These are phyloP conservation scores for Monilinia fructicola DNA, from an alignment of 2,329 filamentous ascomycete genomes.

Conservation along the genomic window DNA sequence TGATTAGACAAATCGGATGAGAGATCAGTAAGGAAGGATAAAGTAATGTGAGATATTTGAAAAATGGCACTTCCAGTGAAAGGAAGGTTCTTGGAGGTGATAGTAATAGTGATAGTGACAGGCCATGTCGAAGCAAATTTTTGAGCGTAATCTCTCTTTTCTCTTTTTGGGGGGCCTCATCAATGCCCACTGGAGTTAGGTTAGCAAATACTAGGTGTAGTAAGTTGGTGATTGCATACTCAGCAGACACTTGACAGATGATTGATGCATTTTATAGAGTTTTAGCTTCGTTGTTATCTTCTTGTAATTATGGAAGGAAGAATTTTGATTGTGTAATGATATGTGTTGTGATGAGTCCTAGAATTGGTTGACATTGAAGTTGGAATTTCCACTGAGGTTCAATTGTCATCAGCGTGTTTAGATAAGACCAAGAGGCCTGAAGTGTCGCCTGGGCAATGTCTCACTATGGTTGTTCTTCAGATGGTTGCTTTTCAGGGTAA, in stretches of 20 bases:
- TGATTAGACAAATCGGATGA: background rate
- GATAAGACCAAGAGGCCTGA: too few relatives aligned
- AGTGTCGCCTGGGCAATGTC: too few relatives aligned
- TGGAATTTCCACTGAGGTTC: too few relatives aligned
- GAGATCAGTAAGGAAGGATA: background rate
- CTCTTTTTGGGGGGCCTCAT: background rate
- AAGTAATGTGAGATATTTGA: constrained; percentile 3
- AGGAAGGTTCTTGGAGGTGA: background rate
- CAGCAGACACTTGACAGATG: background rate
- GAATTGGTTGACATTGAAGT: too few relatives aligned
- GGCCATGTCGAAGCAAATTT: background rate
- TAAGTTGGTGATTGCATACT: background rate
- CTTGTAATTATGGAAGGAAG: background rate
- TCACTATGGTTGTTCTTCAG: too few relatives aligned
- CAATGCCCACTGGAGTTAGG: background rate
- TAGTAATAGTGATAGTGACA: constrained; percentile 5
- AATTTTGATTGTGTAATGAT: too few relatives aligned
- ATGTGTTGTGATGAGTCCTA: too few relatives aligned
- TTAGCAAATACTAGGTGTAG: constrained; percentile 1
- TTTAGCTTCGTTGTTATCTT: background rate
- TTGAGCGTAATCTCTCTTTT: constrained; percentile 3
- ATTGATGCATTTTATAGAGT: background rate
- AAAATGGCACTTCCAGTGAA: background rate
- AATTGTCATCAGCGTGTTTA: too few relatives aligned
- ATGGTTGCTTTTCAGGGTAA: too few relatives aligned